Evolutionary conservation across 1,284 basidiomycete genomes (phyloP), one percentile per base, ranked within the genome.

Genomic region (Trametes polyzona): DNA sequence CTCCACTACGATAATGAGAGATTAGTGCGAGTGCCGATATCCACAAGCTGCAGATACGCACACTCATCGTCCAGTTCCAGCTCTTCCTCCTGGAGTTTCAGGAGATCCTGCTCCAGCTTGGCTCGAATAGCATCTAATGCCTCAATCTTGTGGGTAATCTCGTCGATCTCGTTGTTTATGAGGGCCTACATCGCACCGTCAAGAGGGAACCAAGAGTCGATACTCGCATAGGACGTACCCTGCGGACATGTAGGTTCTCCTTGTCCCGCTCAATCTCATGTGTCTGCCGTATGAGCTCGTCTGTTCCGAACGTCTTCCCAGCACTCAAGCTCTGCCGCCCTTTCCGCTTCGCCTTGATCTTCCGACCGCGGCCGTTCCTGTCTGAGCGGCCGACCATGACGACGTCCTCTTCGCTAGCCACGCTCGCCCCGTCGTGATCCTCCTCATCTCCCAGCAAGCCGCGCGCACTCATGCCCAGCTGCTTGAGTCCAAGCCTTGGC

Each of bases 61-160:
- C n/a, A n/a, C 37, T 98, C 96, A 65, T 98, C 96, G 67, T 97
- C 93, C 29, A 99, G 77, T 71, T 98, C 96, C 29, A 99, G 78
- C 66, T 98, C 95, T 65, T 98, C 96, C 70, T 99, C 97, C 58
- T 96, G 92, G 51, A 98, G 73, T 66, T 85, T 90, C 35, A 99
- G 74, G 23, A 99, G 79, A 69, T 94, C 90, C 44, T 88, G 81
- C 70, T 96, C 90, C 19, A 99, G 78, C 60, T 89, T 89, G 7
- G 84, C 78, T 58, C 94, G 83, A 60, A 98, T 92, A 24, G 79
- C 81, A 66, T 96, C 93, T 42, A 99, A 78, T 19, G 88, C 86
- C 57, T 90, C 87, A 50, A 98, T 97, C 78, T 96, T 97, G 65
- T 83, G 78, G 12, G 92, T 88, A 14, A 98, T 91, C 69, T 96